Evolutionary conservation across 805 yeast species (phyloP).

Genomic region (Scheffersomyces ergatensis): DNA sequence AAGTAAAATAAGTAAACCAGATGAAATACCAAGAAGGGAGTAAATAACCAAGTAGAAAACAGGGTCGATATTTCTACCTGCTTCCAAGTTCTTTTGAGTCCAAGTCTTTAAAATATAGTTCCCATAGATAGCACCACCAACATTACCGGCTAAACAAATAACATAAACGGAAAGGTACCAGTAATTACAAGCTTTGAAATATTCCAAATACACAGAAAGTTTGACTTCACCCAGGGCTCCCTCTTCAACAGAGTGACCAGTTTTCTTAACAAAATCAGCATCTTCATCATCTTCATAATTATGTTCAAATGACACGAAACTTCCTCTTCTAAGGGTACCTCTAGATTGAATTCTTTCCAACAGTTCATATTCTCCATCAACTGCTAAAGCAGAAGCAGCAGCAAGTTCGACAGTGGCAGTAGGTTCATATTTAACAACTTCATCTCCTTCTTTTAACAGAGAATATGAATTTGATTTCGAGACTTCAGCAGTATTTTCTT

Average conservation of each 20-base stretch:
- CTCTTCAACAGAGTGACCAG: constrained; percentile 25
- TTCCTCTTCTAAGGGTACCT: constrained; percentile 18
- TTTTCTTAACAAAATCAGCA: constrained; percentile 11
- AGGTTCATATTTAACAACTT: constrained; percentile 14
- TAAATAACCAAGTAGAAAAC: constrained; percentile 22
- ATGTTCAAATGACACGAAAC: constrained; percentile 34
- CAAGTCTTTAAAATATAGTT: constrained; percentile 30
- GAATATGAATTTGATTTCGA: constrained; percentile 4
- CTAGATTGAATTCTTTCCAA: neutral
- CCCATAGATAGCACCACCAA: constrained; percentile 14
- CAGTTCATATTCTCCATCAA: constrained; percentile 5
- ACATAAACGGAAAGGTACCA: constrained; percentile 20
- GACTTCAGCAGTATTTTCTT: constrained; percentile 11
- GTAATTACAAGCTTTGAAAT: constrained; percentile 31
- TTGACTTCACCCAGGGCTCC: constrained; percentile 27
- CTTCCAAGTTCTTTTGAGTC: constrained; percentile 29
- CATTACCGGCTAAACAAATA: constrained; percentile 3
- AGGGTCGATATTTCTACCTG: constrained; percentile 23
- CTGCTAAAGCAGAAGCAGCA: constrained; percentile 10
- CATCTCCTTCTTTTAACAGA: constrained; percentile 9
- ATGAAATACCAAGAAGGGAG: constrained; percentile 22
- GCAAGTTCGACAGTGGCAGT: constrained; percentile 13
- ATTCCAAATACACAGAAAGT: constrained; percentile 23
- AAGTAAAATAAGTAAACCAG: constrained; percentile 22
- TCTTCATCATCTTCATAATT: constrained; percentile 27